These are phyloP conservation scores for Galerina marginata DNA, from an alignment of 768 basidiomycete genomes.

Conservation along the genomic window DNA sequence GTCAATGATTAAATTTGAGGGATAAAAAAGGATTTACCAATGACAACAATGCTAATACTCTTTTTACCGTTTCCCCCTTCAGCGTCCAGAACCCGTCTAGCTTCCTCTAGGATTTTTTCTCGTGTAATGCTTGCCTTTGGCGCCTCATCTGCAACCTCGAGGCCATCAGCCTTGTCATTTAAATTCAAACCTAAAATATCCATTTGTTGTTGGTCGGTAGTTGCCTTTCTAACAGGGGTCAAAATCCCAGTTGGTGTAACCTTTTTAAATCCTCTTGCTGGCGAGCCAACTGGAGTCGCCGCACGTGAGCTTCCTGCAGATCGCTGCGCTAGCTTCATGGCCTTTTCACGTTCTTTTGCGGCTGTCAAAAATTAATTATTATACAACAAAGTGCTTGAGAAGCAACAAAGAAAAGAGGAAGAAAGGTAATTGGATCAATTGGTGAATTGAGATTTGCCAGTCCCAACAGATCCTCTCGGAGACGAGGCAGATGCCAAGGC, in stretches of 20 bases:
- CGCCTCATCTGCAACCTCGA: conserved; percentile 49
- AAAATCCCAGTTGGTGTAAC: conserved; percentile 35
- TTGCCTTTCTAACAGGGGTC: conserved; percentile 44
- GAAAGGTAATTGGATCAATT: conserved; percentile 20
- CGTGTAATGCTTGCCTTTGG: conserved; percentile 73
- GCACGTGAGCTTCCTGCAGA: conserved; percentile 53
- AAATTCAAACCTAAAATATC: conserved; percentile 82
- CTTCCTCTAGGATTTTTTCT: conserved; percentile 88
- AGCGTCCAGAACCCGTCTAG: conserved; percentile 53
- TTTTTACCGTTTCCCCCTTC: conserved; percentile 62
- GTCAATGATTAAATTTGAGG: neutral
- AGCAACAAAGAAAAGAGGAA: conserved; percentile 28
- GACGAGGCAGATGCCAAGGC: conserved; percentile 23
- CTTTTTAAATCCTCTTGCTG: conserved; percentile 51
- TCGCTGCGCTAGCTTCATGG: conserved; percentile 57
- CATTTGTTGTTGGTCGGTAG: conserved; percentile 60
- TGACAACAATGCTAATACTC: conserved; percentile 85
- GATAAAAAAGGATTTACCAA: conserved; percentile 60
- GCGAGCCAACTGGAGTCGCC: conserved; percentile 47
- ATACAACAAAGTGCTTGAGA: conserved; percentile 37
- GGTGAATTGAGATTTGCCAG: conserved; percentile 24
- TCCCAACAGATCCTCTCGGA: conserved; percentile 19
- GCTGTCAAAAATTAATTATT: conserved; percentile 57
- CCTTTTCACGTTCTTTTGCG: conserved; percentile 81
- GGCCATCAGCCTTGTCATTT: conserved; percentile 42